These are phyloP conservation scores for Amorphotheca resinae DNA, from an alignment of 495 filamentous ascomycete genomes.

Conservation along the genomic window DNA sequence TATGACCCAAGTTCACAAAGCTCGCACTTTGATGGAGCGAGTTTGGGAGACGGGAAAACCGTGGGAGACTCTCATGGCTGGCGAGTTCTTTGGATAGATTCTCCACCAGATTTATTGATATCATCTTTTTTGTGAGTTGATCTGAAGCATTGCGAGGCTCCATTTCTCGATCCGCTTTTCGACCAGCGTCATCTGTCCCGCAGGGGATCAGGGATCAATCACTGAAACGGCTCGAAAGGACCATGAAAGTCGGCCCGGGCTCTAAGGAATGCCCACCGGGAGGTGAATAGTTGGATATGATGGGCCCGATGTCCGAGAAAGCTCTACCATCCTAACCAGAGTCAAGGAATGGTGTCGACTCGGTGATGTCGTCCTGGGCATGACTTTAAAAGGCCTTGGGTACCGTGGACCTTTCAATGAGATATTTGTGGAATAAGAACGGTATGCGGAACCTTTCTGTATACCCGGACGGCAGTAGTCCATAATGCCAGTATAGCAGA, in stretches of 20 bases:
- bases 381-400: slow-evolving; percentile 25
- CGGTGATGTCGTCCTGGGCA: slow-evolving; percentile 24
- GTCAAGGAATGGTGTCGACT: too few relatives aligned
- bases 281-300: too few relatives aligned
- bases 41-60: slow-evolving; percentile 50
- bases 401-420: slow-evolving; percentile 1
- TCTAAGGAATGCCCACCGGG: too few relatives aligned
- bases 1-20: slow-evolving; percentile 52
- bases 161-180: too few relatives aligned
- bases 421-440: slow-evolving; percentile 15
- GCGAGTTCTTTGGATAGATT: slow-evolving; percentile 51
- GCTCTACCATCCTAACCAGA: too few relatives aligned
- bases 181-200: too few relatives aligned
- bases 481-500: too few relatives aligned
- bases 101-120: not conserved
- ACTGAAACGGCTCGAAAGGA: too few relatives aligned
- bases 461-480: slow-evolving; percentile 6
- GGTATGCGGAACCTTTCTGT: slow-evolving; percentile 8
- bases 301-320: too few relatives aligned
- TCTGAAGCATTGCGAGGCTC: not conserved
- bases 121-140: not conserved
- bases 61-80: slow-evolving; percentile 51
- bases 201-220: too few relatives aligned
- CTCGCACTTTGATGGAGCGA: slow-evolving; percentile 50
- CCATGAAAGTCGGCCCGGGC: too few relatives aligned